These are phyloP conservation scores for Kwoniella sp. DNA, from an alignment of 768 basidiomycete species.

Conservation along the genomic window DNA sequence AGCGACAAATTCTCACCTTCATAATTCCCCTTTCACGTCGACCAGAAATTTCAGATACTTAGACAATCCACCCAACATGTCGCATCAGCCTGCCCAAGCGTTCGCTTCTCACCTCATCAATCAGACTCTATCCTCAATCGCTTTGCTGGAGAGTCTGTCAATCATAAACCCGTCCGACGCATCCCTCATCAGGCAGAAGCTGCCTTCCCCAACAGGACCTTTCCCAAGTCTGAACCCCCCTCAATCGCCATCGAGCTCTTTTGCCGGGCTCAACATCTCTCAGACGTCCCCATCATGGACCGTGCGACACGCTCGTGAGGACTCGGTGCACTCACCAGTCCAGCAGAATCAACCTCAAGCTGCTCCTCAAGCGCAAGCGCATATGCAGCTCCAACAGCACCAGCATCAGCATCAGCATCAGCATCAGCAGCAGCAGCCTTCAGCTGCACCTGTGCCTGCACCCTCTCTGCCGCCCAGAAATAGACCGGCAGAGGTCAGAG, in stretches of 20 bases:
- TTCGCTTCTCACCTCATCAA: slow-evolving; percentile 44
- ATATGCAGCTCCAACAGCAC: background rate
- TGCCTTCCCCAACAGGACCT: slow-evolving; percentile 45
- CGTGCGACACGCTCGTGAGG: slow-evolving; percentile 19
- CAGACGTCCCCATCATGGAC: slow-evolving; percentile 26
- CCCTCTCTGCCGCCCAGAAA: slow-evolving; percentile 27
- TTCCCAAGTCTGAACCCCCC: slow-evolving; percentile 38
- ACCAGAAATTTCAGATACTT: background rate
- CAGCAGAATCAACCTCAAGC: slow-evolving; percentile 15
- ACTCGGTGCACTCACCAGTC: background rate
- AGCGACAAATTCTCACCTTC: background rate
- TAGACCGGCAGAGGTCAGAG: slow-evolving; percentile 23
- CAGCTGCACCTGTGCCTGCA: background rate
- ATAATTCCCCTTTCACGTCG: background rate
- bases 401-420: background rate
- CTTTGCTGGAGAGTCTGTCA: slow-evolving; percentile 40
- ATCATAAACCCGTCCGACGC: slow-evolving; percentile 41
- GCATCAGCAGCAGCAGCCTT: background rate
- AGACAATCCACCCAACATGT: slow-evolving; percentile 11
- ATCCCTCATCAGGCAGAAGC: slow-evolving; percentile 38
- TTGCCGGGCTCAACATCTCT: slow-evolving; percentile 14
- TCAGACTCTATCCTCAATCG: slow-evolving; percentile 42
- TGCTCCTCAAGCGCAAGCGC: background rate
- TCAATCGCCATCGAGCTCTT: slow-evolving; percentile 14
- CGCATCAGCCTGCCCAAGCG: slow-evolving; percentile 28